A percentile compares a stretch with the other conserved stretches of the same genome.
These are phyloP conservation scores for Cystobasidium ongulense DNA, from an alignment of 768 basidiomycete species.

Conservation along the genomic window DNA sequence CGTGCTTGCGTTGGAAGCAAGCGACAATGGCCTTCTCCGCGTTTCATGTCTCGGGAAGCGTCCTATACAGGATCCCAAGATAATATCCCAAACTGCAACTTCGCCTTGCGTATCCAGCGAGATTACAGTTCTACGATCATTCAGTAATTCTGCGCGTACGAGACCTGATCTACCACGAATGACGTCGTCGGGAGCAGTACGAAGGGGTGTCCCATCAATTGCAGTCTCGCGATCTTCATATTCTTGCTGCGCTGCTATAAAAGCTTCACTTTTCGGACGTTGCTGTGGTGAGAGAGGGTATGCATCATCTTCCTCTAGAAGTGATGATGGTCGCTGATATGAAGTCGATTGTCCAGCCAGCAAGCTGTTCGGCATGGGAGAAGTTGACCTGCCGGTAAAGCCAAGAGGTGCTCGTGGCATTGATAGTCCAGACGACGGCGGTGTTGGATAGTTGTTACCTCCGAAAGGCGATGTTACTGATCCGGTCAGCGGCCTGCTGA, in stretches of 20 bases:
- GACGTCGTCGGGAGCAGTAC: conserved; percentile 56
- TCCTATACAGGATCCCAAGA: conserved; percentile 67
- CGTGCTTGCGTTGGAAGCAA: neutral
- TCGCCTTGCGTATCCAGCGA: conserved; percentile 82
- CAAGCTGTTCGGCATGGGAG: conserved; percentile 3
- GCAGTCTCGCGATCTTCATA: conserved; percentile 61
- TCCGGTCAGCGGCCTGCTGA: neutral
- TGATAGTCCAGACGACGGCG: conserved; percentile 16
- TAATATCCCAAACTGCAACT: conserved; percentile 87
- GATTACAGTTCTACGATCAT: conserved; percentile 79
- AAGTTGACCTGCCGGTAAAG: neutral
- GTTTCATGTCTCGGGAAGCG: conserved; percentile 61
- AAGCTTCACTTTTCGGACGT: neutral
- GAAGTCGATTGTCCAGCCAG: neutral
- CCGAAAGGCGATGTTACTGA: conserved; percentile 4
- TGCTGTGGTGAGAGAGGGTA: neutral
- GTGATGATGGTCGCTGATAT: conserved; percentile 8
- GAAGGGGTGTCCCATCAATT: conserved; percentile 59
- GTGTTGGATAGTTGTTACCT: conserved; percentile 6
- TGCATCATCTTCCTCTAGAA: neutral
- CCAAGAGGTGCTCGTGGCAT: conserved; percentile 6
- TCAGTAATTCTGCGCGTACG: conserved; percentile 70
- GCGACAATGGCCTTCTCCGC: conserved; percentile 47
- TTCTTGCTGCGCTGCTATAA: conserved; percentile 21
- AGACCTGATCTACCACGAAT: conserved; percentile 68